Evolutionary conservation across 345 rosid species (phyloP).

Genomic region (Trapa bicornis): DNA sequence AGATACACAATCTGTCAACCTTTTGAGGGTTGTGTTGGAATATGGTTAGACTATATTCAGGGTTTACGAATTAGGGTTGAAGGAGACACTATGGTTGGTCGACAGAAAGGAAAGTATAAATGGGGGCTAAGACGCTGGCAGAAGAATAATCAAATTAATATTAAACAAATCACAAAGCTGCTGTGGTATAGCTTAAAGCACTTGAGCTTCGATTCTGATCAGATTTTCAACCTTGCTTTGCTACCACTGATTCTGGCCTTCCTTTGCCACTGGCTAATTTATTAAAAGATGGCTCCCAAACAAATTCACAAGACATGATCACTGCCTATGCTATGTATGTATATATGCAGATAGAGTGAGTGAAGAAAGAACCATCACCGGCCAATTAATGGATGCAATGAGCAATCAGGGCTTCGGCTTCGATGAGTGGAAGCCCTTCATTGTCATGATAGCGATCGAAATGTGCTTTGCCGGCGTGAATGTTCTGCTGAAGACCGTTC

Average conservation of each 20-base stretch:
- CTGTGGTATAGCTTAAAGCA: slow-evolving; percentile 28
- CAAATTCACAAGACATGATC: not conserved
- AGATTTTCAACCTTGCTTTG: slow-evolving; percentile 49
- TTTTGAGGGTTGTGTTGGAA: not conserved
- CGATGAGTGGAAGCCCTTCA: slow-evolving; percentile 39
- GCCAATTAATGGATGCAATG: not conserved
- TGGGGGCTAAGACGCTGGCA: not conserved
- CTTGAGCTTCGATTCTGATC: slow-evolving; percentile 26
- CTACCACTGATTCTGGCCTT: slow-evolving; percentile 25
- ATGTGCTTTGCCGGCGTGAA: slow-evolving; percentile 46
- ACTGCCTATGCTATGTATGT: no score
- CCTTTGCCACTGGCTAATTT: not conserved
- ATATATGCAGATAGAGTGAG: not conserved
- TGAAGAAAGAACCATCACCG: not conserved
- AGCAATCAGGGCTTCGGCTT: not conserved
- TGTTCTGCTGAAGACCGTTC: slow-evolving; percentile 46
- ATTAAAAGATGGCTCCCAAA: not conserved
- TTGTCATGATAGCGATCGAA: slow-evolving; percentile 40
- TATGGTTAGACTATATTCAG: not conserved
- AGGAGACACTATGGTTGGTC: slow-evolving; percentile 12
- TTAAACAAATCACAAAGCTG: slow-evolving; percentile 6
- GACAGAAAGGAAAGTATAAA: slow-evolving; percentile 11
- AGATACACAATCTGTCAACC: not conserved
- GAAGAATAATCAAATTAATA: slow-evolving; percentile 18
- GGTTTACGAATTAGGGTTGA: not conserved